Evolutionary conservation across 1,284 basidiomycete species (phyloP).

Genomic region (Cryptococcus hybrid): DNA sequence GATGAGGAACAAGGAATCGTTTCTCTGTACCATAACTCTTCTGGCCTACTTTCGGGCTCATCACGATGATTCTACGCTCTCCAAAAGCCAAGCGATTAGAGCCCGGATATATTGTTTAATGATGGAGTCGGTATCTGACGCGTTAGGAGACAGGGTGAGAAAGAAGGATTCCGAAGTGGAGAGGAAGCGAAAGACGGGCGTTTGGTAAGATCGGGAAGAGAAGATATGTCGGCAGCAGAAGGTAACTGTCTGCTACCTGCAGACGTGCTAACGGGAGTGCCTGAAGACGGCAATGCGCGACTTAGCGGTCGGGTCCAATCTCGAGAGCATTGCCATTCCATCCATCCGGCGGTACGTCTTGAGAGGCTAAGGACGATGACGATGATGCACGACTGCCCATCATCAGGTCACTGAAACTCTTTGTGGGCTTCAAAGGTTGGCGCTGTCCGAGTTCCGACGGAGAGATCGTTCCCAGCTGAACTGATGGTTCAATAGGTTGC

Average conservation of each 20-base stretch:
- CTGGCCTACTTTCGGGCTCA: conserved; percentile 95
- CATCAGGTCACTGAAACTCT: conserved; percentile 37
- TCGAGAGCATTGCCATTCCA: conserved; percentile 20
- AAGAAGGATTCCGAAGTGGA: background rate
- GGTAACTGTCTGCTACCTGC: background rate
- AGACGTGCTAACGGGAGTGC: too few species aligned
- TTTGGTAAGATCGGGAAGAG: background rate
- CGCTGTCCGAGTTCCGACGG: conserved; percentile 31
- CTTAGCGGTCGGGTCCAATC: conserved; percentile 25
- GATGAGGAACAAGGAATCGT: conserved; percentile 93
- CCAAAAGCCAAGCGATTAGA: conserved; percentile 83
- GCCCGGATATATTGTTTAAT: conserved; percentile 65
- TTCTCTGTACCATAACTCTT: conserved; percentile 97
- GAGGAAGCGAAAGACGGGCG: background rate
- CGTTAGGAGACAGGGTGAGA: conserved; percentile 1
- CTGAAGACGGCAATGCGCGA: conserved; percentile 11
- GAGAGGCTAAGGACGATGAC: conserved; percentile 32
- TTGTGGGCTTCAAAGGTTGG: conserved; percentile 30
- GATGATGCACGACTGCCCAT: conserved; percentile 34
- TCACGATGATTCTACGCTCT: conserved; percentile 89
- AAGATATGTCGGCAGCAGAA: background rate
- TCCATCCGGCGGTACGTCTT: conserved; percentile 25
- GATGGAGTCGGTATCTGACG: conserved; percentile 15
- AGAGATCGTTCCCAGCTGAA: conserved; percentile 29
- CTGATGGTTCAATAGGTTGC: conserved; percentile 3